Percentiles rank a stretch among this genome's conserved stretches.
Evolutionary conservation across 2,329 filamentous ascomycete species (phyloP).

Genomic region (Sclerotiophoma versabilis): DNA sequence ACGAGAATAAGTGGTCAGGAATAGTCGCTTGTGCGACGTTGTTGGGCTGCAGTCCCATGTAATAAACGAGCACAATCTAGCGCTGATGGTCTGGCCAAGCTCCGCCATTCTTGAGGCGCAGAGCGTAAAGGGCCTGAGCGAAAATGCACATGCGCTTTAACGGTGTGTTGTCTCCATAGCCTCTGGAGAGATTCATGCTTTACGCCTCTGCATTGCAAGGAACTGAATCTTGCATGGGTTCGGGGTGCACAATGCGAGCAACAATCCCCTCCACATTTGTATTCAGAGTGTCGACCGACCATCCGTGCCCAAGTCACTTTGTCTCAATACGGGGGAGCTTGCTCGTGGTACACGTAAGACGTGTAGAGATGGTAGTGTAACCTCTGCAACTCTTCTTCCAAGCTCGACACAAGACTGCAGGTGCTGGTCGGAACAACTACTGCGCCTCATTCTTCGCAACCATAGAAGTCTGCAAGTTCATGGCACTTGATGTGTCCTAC

Average conservation of each 20-base stretch:
- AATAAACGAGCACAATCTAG: neutral
- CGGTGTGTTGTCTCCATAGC: neutral
- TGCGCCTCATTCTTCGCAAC: neutral
- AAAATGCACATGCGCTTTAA: neutral
- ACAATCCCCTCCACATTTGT: neutral
- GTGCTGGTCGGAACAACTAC: slow-evolving; percentile 1
- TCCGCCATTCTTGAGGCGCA: neutral
- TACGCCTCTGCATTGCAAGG: slow-evolving; percentile 7
- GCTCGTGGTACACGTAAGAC: too few species aligned
- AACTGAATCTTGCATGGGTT: neutral
- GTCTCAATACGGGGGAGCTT: too few species aligned
- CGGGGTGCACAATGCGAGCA: neutral
- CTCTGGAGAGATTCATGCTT: neutral
- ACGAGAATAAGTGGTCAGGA: neutral
- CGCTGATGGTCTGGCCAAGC: neutral
- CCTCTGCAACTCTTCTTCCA: neutral
- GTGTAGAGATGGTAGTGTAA: too few species aligned
- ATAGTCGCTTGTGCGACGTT: slow-evolving; percentile 9
- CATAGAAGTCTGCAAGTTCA: neutral
- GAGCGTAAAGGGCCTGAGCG: neutral
- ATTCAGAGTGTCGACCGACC: too few species aligned
- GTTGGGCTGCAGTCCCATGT: neutral
- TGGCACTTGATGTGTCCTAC: neutral
- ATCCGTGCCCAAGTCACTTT: too few species aligned
- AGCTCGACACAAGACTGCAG: neutral